Evolutionary conservation across 768 basidiomycete species (phyloP), one percentile per base, ranked within the genome.

Genomic region (Boletus pseudopeckii): DNA sequence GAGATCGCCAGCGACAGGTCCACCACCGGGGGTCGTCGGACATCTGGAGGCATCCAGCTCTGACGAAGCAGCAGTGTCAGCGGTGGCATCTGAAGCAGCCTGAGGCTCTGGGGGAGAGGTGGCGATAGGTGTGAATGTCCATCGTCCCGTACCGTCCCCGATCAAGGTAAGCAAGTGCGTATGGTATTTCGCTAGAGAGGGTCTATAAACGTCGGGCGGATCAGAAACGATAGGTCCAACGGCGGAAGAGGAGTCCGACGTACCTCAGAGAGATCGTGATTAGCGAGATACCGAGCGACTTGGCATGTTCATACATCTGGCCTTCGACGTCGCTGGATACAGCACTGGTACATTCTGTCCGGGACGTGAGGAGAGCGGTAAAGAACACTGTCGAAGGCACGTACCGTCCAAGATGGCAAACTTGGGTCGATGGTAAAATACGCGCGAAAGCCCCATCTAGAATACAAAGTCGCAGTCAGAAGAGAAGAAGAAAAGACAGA

Each of bases 321-420:
- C 94, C 94, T 68, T 98, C 95, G 20, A 98, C 94, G 66, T 98
- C 96, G 57, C 90, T 91, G 13, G 92, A 95, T 10, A 98, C 92
- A 1, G 95, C 96, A 51, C 89, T 92, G 7, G 95, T 98, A 70
- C 93, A 97, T 65, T 98, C 94, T 89, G 64, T 44, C 9, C 10
- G 52, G 13, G 15, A 18, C 15, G 5, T 47, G 26, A 57, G 52
- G 28, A 60, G 56, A 15, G 5, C 33, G 30, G 3, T 2, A 1
- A 40, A 14, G 0, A 28, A 32, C n/a, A 26, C 20, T 7, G 34
- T 32, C 43, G 11, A 10, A 20, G 49, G 9, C 11, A 72, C 85
- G 53, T 58, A 92, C 92, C 90, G 71, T 95, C 92, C 55, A 95
- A 73, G 14, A 96, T 79, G 0, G 86, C 92, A 69, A 87, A 95